Evolutionary conservation across 1,139 yeast species (phyloP).

Genomic region (Kazachstania sp.): DNA sequence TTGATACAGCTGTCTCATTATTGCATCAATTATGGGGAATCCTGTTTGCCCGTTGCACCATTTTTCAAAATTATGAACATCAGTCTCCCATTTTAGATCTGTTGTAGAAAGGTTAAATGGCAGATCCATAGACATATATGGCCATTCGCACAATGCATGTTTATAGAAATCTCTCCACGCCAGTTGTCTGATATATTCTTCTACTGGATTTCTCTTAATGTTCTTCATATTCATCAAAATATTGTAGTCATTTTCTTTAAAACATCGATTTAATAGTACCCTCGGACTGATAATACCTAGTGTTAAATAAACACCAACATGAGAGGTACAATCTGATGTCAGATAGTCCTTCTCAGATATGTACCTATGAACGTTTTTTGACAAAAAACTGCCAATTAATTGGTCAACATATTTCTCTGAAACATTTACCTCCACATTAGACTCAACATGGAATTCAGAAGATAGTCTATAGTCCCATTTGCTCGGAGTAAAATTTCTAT

Average conservation of each 20-base stretch:
- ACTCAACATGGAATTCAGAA: not conserved
- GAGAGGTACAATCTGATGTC: not conserved
- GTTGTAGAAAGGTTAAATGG: not conserved
- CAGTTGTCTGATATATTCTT: not conserved
- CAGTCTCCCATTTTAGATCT: not conserved
- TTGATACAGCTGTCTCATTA: not conserved
- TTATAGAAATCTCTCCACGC: not conserved
- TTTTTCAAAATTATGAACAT: not conserved
- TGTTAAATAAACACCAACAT: not conserved
- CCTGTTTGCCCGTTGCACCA: not conserved
- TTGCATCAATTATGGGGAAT: not conserved
- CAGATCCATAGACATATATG: not conserved
- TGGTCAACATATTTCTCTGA: not conserved
- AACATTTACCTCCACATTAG: not conserved
- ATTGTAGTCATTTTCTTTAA: not conserved
- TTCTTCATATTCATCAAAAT: not conserved
- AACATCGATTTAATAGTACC: not conserved
- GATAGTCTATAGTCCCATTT: not conserved
- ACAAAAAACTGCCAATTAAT: not conserved
- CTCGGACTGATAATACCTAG: not conserved
- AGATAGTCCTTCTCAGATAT: not conserved
- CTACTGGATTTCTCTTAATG: not conserved
- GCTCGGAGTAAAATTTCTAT: not conserved
- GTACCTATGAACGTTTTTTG: not conserved
- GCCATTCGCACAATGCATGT: not conserved